Base-by-base conservation (phyloP, 257 asterid genomes). In the Paraleonurus japonicus region DNA sequence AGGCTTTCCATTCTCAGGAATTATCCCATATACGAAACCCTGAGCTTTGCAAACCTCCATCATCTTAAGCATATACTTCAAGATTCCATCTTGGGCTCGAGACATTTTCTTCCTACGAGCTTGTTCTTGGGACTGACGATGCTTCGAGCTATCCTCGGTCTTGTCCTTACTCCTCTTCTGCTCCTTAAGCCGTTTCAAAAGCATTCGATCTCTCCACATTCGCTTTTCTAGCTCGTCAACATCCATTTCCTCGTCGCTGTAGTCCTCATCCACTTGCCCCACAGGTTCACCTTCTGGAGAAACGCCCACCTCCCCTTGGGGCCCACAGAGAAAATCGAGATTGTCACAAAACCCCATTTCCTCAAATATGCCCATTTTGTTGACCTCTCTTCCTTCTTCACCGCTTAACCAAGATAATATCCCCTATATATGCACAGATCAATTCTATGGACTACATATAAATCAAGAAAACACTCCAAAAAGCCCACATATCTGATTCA, bases 11-110 rank as follows among this genome's bases (percentile, higher is more conserved):
- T 87, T 87, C 80, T 87, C 92, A 0, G 92, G 86, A 16, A 87
- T 87, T 48, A 87, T 87, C n/a, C 89, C 92, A 1, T 87, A 87
- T 33, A 87, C 92, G 13, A 87, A 87, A 5, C 89, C 92, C 55
- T 83, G 92, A 71, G 92, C 92, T 62, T 82, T 75, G 60, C 92
- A 84, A 9, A 87, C 89, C 71, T 87, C 92, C 92, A 87, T 87
- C 86, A 82, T 83, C 63, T 85, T 85, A 58, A 85, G 76, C 92
- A 87, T 84, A 32, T 87, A 87, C 54, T 87, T 87, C 75, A 87
- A 67, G 81, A 87, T 87, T 8, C 86, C 88, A 48, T 86, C 92
- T 72, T 86, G 89, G 0, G 92, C 89, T 0, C 88, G 87, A 30
- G 92, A 87, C 92, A 87, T 87, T 54, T 87, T 87, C 84, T 82